These are phyloP conservation scores for Alternaria triticina DNA, from an alignment of 2,329 filamentous ascomycete genomes.

Conservation along the genomic window DNA sequence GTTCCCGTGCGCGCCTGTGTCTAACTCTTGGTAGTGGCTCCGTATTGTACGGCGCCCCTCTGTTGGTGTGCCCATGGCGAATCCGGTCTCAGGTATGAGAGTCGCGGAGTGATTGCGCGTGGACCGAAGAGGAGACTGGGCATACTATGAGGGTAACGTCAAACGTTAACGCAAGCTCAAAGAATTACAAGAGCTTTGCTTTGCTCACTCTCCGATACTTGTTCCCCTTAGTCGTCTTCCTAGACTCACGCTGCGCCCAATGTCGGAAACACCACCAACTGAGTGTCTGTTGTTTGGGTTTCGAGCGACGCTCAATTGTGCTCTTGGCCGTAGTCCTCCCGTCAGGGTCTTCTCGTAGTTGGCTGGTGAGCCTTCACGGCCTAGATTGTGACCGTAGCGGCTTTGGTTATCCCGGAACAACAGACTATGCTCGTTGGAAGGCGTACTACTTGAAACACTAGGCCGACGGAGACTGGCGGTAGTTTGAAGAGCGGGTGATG, in stretches of 20 bases:
- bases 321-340: conserved; percentile 28
- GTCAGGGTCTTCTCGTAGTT: conserved; percentile 37
- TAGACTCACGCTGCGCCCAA: conserved; percentile 39
- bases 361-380: conserved; percentile 39
- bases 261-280: conserved; percentile 32
- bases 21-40: not conserved
- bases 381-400: conserved; percentile 30
- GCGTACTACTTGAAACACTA: conserved; percentile 29
- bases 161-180: conserved; percentile 29
- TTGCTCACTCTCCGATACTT: conserved; percentile 43
- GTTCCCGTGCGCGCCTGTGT: not conserved
- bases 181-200: conserved; percentile 3
- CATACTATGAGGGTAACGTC: conserved; percentile 30
- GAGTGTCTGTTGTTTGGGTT: conserved; percentile 38
- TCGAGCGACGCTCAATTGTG: conserved; percentile 34
- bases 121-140: conserved; percentile 30
- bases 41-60: not conserved
- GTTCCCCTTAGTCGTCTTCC: conserved; percentile 37
- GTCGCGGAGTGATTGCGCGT: conserved; percentile 10
- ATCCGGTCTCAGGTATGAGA: not conserved
- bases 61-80: not conserved
- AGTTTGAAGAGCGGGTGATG: conserved; percentile 38
- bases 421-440: conserved; percentile 34
- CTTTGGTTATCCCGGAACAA: conserved; percentile 35
- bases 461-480: conserved; percentile 40